Evolutionary conservation across 208 protist species (phyloP).

Genomic region (Trypanosoma lewisi): DNA sequence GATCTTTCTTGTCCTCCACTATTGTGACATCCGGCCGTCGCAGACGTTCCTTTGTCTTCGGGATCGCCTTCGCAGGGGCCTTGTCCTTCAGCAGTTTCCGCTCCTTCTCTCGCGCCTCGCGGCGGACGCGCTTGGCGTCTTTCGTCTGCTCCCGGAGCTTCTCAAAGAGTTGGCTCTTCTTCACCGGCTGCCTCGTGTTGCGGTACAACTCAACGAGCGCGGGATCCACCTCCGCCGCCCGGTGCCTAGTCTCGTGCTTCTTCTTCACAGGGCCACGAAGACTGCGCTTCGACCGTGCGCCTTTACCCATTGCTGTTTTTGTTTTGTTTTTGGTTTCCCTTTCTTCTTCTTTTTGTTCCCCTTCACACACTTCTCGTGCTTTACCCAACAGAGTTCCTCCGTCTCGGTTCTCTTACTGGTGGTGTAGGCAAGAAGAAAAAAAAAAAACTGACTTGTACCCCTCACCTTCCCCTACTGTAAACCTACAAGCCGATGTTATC

Average conservation of each 20-base stretch:
- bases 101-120: constrained; percentile 75
- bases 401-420: too few species aligned
- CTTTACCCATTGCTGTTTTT: constrained; percentile 71
- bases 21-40: constrained; percentile 76
- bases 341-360: not conserved
- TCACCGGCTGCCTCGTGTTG: constrained; percentile 77
- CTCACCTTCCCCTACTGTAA: too few species aligned
- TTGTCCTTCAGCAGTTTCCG: constrained; percentile 69
- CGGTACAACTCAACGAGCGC: constrained; percentile 77
- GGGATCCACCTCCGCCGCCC: constrained; percentile 67
- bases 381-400: too few species aligned
- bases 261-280: constrained; percentile 33
- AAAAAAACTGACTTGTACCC: too few species aligned
- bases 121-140: constrained; percentile 82
- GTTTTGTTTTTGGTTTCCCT: not conserved
- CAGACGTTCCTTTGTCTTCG: constrained; percentile 88
- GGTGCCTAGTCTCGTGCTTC: constrained; percentile 39
- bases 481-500: too few species aligned
- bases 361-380: too few species aligned
- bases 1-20: constrained; percentile 68
- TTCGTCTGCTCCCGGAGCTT: constrained; percentile 88
- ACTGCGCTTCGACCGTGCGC: constrained; percentile 75
- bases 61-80: constrained; percentile 73
- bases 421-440: too few species aligned
- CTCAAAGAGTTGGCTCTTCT: constrained; percentile 85